Evolutionary conservation across 1,284 basidiomycete species (phyloP).

Genomic region (Vanrija pseudolonga): DNA sequence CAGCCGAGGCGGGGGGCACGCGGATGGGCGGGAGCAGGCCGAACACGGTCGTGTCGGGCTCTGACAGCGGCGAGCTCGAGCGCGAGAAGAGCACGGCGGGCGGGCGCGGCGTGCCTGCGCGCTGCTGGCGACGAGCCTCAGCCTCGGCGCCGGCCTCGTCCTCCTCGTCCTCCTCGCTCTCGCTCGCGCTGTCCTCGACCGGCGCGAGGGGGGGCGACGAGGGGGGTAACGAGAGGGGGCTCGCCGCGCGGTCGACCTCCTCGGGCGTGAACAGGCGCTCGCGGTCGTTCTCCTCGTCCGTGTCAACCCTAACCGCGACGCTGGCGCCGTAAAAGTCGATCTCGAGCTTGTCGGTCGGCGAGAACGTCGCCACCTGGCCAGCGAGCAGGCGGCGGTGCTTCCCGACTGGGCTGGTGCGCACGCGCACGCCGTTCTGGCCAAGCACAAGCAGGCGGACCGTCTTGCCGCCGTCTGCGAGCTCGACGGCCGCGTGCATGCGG

Average conservation of each 20-base stretch:
- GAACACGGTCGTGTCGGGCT: background rate
- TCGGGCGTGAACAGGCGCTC: constrained; percentile 13
- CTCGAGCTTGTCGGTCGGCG: constrained; percentile 13
- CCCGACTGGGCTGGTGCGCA: constrained; percentile 7
- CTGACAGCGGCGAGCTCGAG: constrained; percentile 10
- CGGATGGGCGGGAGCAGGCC: no score
- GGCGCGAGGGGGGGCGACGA: constrained; percentile 12
- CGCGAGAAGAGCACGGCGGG: background rate
- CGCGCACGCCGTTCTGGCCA: constrained; percentile 47
- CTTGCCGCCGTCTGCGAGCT: constrained; percentile 16
- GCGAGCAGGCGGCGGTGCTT: constrained; percentile 5
- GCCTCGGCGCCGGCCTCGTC: constrained; percentile 6
- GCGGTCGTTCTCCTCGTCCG: background rate
- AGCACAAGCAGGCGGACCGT: constrained; percentile 35
- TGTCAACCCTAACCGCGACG: constrained; percentile 17
- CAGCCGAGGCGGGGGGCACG: no score
- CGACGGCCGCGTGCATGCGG: constrained; percentile 38
- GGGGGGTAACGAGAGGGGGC: constrained; percentile 15
- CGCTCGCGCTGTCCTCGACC: background rate
- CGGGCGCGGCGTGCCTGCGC: background rate
- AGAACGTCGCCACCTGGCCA: constrained; percentile 10
- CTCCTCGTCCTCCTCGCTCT: constrained; percentile 9
- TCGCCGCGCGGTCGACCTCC: background rate
- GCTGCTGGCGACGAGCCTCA: background rate
- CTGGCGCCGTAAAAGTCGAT: constrained; percentile 44